These are phyloP conservation scores for Gossypium gossypioides DNA, from an alignment of 441 rosid genomes.

Conservation along the genomic window DNA sequence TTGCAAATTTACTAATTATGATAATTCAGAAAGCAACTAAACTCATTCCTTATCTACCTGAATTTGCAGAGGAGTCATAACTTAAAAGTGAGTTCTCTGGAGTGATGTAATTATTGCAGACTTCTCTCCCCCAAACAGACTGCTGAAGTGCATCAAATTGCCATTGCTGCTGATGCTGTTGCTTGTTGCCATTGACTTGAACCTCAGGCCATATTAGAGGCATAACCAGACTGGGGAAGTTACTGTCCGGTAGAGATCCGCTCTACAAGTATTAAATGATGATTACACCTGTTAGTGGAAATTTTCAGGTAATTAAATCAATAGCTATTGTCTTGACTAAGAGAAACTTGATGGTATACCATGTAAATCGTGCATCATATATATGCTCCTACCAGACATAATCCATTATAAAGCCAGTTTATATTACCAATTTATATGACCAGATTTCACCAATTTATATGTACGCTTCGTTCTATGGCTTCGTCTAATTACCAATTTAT, in stretches of 20 bases:
- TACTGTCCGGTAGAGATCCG: constrained; percentile 45
- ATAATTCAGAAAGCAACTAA: neutral
- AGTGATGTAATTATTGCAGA: constrained; percentile 39
- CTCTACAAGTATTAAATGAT: constrained; percentile 33
- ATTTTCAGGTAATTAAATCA: neutral
- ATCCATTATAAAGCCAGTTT: neutral
- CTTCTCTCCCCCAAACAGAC: constrained; percentile 55
- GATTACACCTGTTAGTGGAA: neutral
- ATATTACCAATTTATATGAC: neutral
- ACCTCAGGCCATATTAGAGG: constrained; percentile 60
- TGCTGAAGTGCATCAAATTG: constrained; percentile 43
- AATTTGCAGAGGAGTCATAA: constrained; percentile 44
- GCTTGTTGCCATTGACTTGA: constrained; percentile 40
- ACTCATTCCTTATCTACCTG: constrained; percentile 34
- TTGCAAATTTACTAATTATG: neutral
- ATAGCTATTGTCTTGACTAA: neutral
- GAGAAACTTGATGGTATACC: neutral
- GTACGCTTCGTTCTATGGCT: neutral
- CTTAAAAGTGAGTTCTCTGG: constrained; percentile 55
- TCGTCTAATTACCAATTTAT: neutral
- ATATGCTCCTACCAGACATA: neutral
- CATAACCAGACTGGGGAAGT: constrained; percentile 42
- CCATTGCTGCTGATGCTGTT: constrained; percentile 59
- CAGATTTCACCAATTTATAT: neutral
- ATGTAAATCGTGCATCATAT: neutral